Evolutionary conservation across 768 basidiomycete genomes (phyloP).

Genomic region (Phallus indusiatus): DNA sequence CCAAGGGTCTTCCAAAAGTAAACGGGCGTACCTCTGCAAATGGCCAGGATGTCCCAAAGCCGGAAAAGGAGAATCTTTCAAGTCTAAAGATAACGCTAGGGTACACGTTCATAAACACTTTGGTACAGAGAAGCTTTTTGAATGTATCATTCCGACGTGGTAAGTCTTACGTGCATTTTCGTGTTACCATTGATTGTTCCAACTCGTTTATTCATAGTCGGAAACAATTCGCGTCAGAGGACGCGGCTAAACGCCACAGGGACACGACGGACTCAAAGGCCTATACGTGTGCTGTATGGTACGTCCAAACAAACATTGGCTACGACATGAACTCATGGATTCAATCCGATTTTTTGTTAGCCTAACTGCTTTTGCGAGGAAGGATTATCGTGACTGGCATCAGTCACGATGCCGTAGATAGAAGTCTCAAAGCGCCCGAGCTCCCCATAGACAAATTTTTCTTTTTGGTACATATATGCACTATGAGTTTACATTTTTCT

Average conservation of each 20-base stretch:
- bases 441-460: too few relatives aligned
- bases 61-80: neutral
- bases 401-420: neutral
- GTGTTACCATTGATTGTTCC: neutral
- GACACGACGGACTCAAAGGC: slow-evolving; percentile 4
- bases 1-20: neutral
- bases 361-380: neutral
- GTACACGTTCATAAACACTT: slow-evolving; percentile 7
- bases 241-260: slow-evolving; percentile 4
- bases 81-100: slow-evolving; percentile 2
- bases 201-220: neutral
- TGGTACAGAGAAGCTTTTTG: slow-evolving; percentile 3
- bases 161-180: neutral
- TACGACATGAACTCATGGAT: neutral
- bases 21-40: neutral
- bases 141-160: slow-evolving; percentile 3
- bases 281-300: neutral
- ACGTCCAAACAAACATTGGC: neutral
- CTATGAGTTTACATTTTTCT: too few relatives aligned
- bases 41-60: neutral
- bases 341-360: neutral
- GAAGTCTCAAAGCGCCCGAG: neutral
- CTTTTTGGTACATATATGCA: too few relatives aligned
- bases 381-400: slow-evolving; percentile 4
- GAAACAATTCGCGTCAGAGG: slow-evolving; percentile 5